Base-by-base conservation (phyloP, 2,329 filamentous ascomycete species). In the Capronia americana region DNA sequence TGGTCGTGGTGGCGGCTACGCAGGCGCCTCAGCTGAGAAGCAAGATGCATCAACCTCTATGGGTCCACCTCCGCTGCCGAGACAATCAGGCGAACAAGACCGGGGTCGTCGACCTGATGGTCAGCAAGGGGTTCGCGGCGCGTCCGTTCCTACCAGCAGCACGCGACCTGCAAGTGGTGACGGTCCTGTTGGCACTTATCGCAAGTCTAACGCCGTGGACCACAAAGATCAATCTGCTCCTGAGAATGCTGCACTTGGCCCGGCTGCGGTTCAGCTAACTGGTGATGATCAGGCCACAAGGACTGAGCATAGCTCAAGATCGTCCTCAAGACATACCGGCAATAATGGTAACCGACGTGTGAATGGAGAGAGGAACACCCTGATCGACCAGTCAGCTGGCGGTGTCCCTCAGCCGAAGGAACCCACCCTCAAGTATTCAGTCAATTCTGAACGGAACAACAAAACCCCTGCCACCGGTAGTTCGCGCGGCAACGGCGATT, bases 1-100 rank as follows among this genome's bases (percentile, higher is more conserved):
- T 48, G 78, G 81, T 67, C 84, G 85, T 64, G 80, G 79, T 65
- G 80, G 79, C 64, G 73, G 77, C 59, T 78, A 82, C 67, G 74
- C 73, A 28, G 71, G 74, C 51, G 67, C 69, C 48, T 63, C 74
- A 63, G 69, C 72, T 55, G 79, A 81, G 44, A 80, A 79, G 69
- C 65, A 72, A 59, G 71, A 74, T 38, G 59, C 57, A 12, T 14
- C 64, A 12, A 67, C 65, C 11, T 64, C 65, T 6, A 72, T 73
- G 71, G 71, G 71, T 1, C 72, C 72, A 28, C 71, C 72, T 54
- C 70, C 72, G 20, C 14, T 72, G 28, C 71, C 72, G 11, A 71
- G 65, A 56, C 66, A 63, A 41, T 61, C 63, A 32, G 67, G 63
- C 48, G 71, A 73, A 61, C 69, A 73, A 56, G 70, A 73, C 57